Evolutionary conservation across 2,329 filamentous ascomycete species (phyloP), one percentile per base, ranked within the genome.

Genomic region (Ceratocystis variospora): DNA sequence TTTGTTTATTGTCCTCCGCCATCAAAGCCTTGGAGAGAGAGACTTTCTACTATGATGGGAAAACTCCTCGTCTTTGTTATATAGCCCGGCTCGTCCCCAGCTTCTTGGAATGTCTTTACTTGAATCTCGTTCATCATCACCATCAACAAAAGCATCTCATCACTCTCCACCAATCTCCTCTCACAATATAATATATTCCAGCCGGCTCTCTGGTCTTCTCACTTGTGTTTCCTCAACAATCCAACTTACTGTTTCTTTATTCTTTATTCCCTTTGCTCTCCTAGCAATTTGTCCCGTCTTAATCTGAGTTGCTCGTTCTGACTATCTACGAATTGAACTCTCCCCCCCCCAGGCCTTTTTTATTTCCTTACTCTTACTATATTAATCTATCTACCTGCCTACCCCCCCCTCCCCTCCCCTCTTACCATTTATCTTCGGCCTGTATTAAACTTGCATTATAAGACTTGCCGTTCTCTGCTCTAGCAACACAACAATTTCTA

Each of bases 161-260:
- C n/a, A 46, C 44, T 46, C n/a, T 25, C 25, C 45, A 53, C 19
- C 46, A 50, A 57, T 28, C 25, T 63, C 46, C 46, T 25, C 53
- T 50, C 25, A 57, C 53, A 57, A 25, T 57, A 31, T 57, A 63
- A 63, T 63, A 63, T 63, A 45, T 50, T 63, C 62, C 62, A 63
- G 62, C 62, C 45, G 62, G 62, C 46, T 63, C 62, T 63, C 46
- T 50, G 62, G 62, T 62, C 25, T 62, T 48, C 10, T 62, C 41
- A 46, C 61, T 62, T 57, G 53, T 33, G 25, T 31, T 57, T 17
- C 53, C 7, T 31, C 31, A 31, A 22, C 48, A 3, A 53, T 25
- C 25, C 48, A 19, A 53, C 19, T 25, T 53, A 25, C 25, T 53
- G 22, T 53, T 53, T 25, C 19, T 53, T 22, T 12, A 25, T n/a